A percentile compares a stretch with the other conserved stretches of the same genome.
Conservation (phyloP, 2,329 filamentous ascomycete genomes). For the Tolypocladium album region DNA sequence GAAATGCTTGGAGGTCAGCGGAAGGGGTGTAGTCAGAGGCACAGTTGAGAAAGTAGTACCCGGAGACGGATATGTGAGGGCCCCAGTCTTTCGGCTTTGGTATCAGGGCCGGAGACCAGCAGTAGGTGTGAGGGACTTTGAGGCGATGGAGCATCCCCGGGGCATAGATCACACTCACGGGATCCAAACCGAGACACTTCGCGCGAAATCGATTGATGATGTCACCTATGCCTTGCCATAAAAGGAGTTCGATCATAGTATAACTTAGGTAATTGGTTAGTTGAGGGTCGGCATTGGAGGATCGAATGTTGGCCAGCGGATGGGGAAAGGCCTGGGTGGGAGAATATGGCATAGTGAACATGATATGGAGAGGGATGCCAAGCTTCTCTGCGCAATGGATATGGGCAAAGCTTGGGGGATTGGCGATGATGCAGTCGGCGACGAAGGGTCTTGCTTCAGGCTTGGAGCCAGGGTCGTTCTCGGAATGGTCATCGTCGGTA, state of each 20-base stretch:
- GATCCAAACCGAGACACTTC: background rate
- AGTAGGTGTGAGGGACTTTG: background rate
- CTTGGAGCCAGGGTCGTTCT: background rate
- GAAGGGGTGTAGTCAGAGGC: background rate
- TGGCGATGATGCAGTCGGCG: background rate
- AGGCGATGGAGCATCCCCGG: background rate
- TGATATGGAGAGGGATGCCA: background rate
- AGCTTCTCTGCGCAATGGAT: background rate
- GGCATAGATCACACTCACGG: background rate
- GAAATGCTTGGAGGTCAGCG: background rate
- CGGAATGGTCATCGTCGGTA: background rate
- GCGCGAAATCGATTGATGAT: background rate
- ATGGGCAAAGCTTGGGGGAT: background rate
- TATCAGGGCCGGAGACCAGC: background rate
- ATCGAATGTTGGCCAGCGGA: background rate
- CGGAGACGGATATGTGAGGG: background rate
- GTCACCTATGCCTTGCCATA: background rate
- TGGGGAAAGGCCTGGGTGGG: background rate
- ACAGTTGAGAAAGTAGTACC: background rate
- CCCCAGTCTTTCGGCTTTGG: background rate
- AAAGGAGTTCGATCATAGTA: background rate
- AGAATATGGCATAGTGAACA: background rate
- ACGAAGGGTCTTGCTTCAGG: background rate
- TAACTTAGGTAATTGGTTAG: background rate
- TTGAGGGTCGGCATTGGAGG: background rate